Conservation (phyloP, 2,329 filamentous ascomycete species). For the Penicillium concentricum region DNA sequence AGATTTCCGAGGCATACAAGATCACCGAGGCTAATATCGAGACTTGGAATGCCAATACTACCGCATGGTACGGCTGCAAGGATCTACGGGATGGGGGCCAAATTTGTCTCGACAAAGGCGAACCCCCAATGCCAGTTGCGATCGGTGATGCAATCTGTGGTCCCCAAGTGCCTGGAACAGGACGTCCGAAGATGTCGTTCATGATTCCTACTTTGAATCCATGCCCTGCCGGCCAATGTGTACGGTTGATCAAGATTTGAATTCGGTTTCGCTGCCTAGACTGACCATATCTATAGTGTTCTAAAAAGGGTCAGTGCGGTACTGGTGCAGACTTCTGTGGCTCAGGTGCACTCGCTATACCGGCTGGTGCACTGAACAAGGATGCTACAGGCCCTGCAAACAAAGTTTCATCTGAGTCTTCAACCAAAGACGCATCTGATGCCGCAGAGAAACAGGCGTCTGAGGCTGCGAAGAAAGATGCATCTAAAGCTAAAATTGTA, state of each 20-base stretch:
- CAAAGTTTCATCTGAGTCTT: background rate
- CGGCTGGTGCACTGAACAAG: background rate
- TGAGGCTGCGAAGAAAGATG: too few relatives aligned
- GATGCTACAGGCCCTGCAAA: background rate
- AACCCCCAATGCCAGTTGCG: constrained; percentile 1
- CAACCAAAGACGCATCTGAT: too few relatives aligned
- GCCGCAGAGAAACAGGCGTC: too few relatives aligned
- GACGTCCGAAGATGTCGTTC: background rate
- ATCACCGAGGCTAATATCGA: constrained; percentile 1
- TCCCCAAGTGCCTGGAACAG: constrained; percentile 4
- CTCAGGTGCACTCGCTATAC: background rate
- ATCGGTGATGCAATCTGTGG: constrained; percentile 1
- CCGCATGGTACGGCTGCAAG: background rate
- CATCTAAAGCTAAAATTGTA: background rate
- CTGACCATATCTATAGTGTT: background rate
- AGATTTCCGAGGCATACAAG: background rate
- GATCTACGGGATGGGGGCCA: background rate
- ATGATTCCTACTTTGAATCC: background rate
- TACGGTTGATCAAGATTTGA: background rate
- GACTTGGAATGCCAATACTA: background rate
- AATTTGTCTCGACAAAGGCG: background rate
- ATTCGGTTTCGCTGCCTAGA: background rate
- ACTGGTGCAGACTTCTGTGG: constrained; percentile 4
- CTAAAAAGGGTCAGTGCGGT: constrained; percentile 1
- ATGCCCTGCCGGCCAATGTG: constrained; percentile 5